Evolutionary conservation across 768 basidiomycete genomes (phyloP), one percentile per base, ranked within the genome.

Genomic region (Leccinum disarticulatum): DNA sequence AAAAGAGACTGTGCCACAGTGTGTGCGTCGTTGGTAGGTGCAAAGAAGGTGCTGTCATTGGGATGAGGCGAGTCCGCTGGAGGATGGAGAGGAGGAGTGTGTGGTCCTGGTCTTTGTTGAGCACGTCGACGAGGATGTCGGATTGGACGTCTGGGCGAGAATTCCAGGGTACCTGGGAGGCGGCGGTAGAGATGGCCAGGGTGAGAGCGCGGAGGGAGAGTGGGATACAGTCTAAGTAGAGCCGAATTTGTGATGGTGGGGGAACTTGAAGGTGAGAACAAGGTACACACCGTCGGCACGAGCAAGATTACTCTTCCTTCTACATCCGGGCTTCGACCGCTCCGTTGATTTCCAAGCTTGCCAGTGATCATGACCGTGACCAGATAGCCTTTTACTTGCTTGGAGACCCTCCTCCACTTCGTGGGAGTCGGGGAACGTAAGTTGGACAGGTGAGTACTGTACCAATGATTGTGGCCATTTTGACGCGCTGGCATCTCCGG

Each of bases 31-130:
- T 99, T 95, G 19, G 93, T 97, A 2, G 97, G 97, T 2, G 97
- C 97, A 68, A 98, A 98, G 51, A 99, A 73, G 28, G 97, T 97
- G 70, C 82, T 82, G 46, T 80, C 84, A 91, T 93, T 2, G 96
- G 96, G 56, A 99, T 87, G 62, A 98, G 87, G 61, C 87, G 87
- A 4, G 96, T 83, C 14, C 85, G 83, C 72, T 96, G 94, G 10
- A 98, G 80, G 14, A 97, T 83, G 22, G 70, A 70, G 17, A 98
- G 76, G 17, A 97, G 79, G 30, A 85, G 87, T 1, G 85, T 77
- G 69, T 93, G 95, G 74, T 96, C 87, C 2, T 85, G 77, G 67
- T 95, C 92, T 0, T 75, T 75, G 41, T 77, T 82, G 62, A 99
- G 88, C 52, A 83, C 81, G 66, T 95, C 93, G 68, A 95, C 82